Base-by-base conservation (phyloP, 768 basidiomycete species). In the Multifurca ochricompacta region DNA sequence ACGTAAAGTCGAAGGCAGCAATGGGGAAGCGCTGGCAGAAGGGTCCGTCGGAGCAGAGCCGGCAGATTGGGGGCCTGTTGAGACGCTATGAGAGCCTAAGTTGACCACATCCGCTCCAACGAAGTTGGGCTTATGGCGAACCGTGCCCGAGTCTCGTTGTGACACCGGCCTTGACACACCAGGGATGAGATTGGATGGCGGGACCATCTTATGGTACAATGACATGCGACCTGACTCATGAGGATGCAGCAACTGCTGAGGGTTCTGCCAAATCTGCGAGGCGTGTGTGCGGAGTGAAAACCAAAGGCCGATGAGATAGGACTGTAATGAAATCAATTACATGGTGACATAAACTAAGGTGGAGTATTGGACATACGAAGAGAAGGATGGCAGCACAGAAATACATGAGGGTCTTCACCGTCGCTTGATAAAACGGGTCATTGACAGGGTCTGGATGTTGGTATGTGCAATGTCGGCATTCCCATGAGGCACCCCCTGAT, bases 231-330 rank as follows among this genome's bases (percentile, higher is more conserved):
- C 73, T 27, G 65, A 58, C 27, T 63, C 61, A 2, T 57, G 19
- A 5, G 79, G 72, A 34, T 90, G 81, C 48, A 92, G 69, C 3
- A 93, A 74, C 44, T 83, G 85, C 57, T 87, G 92, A 3, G 94
- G 94, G 66, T 98, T 97, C 67, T 98, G 93, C 96, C 96, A 99
- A 62, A 99, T 99, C 67, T 98, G 96, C 13, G 87, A 84, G 6
- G 96, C 96, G 66, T 99, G 96, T 1, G 96, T 99, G 43, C 91
- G 85, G 16, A 99, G 81, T 35, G 96, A 97, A 74, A 99, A 99
- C 96, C 96, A 98, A 1, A 98, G 76, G 32, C 96, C 96, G 55
- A 98, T 81, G 42, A 97, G 79, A 69, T 99, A 99, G 1, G 96
- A 97, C 93, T 97, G 61, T 41, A 19, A 14, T 31, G 18, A 40